These are phyloP conservation scores for Beauveria asiatica DNA, from an alignment of 2,329 filamentous ascomycete genomes.

Conservation along the genomic window DNA sequence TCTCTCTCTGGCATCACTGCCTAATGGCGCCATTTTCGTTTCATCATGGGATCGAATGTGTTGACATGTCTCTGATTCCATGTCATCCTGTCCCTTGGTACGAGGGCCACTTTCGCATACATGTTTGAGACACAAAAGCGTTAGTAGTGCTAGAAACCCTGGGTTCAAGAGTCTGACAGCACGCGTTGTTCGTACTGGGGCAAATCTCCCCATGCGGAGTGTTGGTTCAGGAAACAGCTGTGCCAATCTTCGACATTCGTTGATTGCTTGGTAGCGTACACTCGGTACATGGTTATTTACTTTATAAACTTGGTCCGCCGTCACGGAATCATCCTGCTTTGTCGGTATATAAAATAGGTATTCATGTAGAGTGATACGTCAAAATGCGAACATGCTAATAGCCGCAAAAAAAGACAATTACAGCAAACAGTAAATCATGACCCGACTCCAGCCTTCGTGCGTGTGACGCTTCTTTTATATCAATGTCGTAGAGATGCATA, in stretches of 20 bases:
- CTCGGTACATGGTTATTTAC: neutral
- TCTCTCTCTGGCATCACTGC: neutral
- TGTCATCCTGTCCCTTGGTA: too few relatives aligned
- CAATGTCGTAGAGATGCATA: neutral
- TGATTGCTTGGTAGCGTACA: neutral
- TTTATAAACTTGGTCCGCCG: neutral
- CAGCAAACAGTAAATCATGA: neutral
- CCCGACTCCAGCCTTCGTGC: neutral
- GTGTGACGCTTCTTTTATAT: too few relatives aligned
- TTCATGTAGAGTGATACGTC: neutral
- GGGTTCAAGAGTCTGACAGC: too few relatives aligned
- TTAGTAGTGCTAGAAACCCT: too few relatives aligned
- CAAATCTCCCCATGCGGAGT: neutral
- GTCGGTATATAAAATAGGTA: neutral
- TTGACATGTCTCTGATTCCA: too few relatives aligned
- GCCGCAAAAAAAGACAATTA: neutral
- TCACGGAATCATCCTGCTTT: neutral
- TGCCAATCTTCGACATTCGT: neutral
- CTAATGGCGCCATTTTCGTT: neutral
- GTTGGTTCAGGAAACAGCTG: neutral
- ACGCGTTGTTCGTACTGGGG: too few relatives aligned
- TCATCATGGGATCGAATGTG: neutral
- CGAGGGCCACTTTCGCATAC: too few relatives aligned
- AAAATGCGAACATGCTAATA: neutral
- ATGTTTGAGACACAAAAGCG: too few relatives aligned